Evolutionary conservation across 1,139 yeast species (phyloP), one percentile per base, ranked within the genome.

Genomic region (Lodderomyces parapsilosis): DNA sequence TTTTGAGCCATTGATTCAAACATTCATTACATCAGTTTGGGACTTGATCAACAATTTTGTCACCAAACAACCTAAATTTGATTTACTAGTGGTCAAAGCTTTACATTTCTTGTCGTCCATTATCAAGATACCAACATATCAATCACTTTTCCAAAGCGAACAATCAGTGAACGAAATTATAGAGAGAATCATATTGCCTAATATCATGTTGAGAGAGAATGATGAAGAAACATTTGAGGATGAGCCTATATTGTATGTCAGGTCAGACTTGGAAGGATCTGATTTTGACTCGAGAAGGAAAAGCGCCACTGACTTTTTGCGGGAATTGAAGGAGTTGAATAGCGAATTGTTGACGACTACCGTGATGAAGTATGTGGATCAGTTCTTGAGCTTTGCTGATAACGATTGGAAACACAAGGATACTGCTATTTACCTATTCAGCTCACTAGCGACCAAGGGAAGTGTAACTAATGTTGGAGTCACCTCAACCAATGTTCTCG

Each of bases 191-290:
- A 82, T 94, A 42, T 72, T 94, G 48, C 99, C 99, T 33, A 94
- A 93, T 59, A 81, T 91, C 56, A 78, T 83, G 17, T 76, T 93
- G 55, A 84, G 93, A 58, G 91, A 86, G 45, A 75, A 85, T 5
- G 99, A 94, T 59, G 90, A 89, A 56, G 99, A 94, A 61, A 63
- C 83, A 51, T 93, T 94, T 63, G 99, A 93, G 65, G 99, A 94
- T 63, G 99, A 94, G 58, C 99, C 99, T 33, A 85, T 93, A 42
- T 94, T 88, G 55, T 94, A 76, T 59, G 93, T 90, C 15, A 78
- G 98, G 57, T 78, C 96, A 47, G 99, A 94, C 63, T 71, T 94
- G 44, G 99, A 93, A 66, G 99, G 98, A 3, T 84, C 96, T 0
- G 98, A 93, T 58, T 80, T 86, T 30, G 98, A 91, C 57, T 86